These are phyloP conservation scores for Claviceps quebecensis DNA, from an alignment of 2,329 filamentous ascomycete species.

Conservation along the genomic window DNA sequence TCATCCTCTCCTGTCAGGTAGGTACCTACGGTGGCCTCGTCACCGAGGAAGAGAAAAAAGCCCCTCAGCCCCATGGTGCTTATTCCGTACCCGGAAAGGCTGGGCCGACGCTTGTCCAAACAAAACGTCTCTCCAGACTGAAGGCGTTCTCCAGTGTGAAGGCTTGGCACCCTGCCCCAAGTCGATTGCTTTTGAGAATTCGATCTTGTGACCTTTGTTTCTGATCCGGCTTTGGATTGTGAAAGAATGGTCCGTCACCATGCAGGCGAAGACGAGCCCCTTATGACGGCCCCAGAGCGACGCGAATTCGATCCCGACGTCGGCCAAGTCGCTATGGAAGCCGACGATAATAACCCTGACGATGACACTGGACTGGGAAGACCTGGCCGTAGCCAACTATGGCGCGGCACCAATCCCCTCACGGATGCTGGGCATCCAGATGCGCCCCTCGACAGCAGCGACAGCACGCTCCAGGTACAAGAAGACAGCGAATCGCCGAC, in stretches of 20 bases:
- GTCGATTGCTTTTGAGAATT: background rate
- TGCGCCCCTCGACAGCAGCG: constrained; percentile 23
- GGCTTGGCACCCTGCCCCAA: too few relatives aligned
- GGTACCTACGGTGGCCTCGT: background rate
- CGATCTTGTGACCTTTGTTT: background rate
- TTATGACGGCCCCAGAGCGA: constrained; percentile 23
- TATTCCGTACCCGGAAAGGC: too few relatives aligned
- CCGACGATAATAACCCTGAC: constrained; percentile 8
- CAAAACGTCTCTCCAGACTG: too few relatives aligned
- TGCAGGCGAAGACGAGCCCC: constrained; percentile 23
- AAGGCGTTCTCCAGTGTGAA: too few relatives aligned
- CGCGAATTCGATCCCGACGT: constrained; percentile 15
- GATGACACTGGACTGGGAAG: background rate
- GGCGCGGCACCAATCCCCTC: constrained; percentile 1
- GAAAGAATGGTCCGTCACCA: constrained; percentile 18
- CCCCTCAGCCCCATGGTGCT: background rate
- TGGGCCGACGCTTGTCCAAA: too few relatives aligned
- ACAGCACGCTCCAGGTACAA: constrained; percentile 30
- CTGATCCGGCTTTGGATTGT: background rate
- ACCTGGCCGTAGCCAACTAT: background rate
- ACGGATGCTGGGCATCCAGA: constrained; percentile 23
- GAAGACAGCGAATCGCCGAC: constrained; percentile 29
- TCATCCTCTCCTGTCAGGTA: background rate
- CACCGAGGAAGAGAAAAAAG: background rate
- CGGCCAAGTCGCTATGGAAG: constrained; percentile 5